Conservation (phyloP, 2,329 filamentous ascomycete genomes). For the Corynespora cassiicola region DNA sequence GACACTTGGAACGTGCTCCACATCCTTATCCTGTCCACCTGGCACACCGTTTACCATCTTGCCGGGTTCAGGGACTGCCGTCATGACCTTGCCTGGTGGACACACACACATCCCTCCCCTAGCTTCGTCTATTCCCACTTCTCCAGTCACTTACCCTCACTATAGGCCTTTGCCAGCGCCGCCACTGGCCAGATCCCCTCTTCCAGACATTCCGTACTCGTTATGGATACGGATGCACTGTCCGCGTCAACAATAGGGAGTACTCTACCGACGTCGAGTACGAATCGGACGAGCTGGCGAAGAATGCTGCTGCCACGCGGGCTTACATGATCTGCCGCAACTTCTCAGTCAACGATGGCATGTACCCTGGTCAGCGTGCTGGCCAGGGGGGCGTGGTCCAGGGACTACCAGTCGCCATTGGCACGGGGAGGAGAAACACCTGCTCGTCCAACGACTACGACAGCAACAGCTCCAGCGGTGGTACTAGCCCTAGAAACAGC, state of each 20-base stretch:
- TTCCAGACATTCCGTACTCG: conserved; percentile 82
- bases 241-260: conserved; percentile 94
- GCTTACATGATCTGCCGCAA: conserved; percentile 98
- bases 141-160: conserved; percentile 45
- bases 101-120: conserved; percentile 3
- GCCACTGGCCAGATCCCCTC: conserved; percentile 88
- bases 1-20: conserved; percentile 3
- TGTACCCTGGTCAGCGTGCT: conserved; percentile 68
- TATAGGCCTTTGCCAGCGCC: conserved; percentile 89
- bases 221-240: conserved; percentile 84
- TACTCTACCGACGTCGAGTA: conserved; percentile 91
- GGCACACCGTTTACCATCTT: conserved; percentile 21
- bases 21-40: conserved; percentile 8
- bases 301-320: conserved; percentile 92
- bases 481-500: conserved; percentile 60
- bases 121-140: conserved; percentile 4
- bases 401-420: conserved; percentile 69
- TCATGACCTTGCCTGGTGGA: conserved; percentile 5
- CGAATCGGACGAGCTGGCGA: conserved; percentile 80
- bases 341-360: conserved; percentile 96
- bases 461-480: conserved; percentile 59
- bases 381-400: conserved; percentile 62
- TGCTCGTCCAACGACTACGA: conserved; percentile 58
- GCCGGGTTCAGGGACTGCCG: conserved; percentile 7
- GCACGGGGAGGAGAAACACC: conserved; percentile 61